Base-by-base conservation (phyloP, 192 early-diverging fungal genomes). In the Geranomyces variabilis region DNA sequence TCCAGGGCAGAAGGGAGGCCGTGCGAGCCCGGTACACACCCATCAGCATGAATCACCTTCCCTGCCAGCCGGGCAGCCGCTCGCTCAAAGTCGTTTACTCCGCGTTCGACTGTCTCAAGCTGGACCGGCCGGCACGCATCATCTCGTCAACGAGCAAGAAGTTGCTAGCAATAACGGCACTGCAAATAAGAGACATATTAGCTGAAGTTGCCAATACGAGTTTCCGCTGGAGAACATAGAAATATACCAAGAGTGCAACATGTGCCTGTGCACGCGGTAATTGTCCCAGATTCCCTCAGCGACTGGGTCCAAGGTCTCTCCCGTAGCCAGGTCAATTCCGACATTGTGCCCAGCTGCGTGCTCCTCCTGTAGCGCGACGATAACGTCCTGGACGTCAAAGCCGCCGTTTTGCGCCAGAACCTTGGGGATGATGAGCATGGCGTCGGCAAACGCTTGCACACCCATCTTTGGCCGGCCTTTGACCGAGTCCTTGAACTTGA, bases 121-220 rank as follows among this genome's bases (percentile, higher is more conserved):
- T 75, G 26, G 73, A 75, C 45, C 73, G 65, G 19, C 73, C 73
- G 13, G 73, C 73, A 19, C 73, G 55, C 94, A 99, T 94, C 84
- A 99, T 96, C 81, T 98, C 96, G 82, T 99, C 97, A 0, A 99
- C 96, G 26, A 98, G 84, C 67, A 99, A 84, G 76, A 99, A 88
- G 82, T 99, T 99, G 72, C 92, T 92, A 3, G 95, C 95, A 81
- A 99, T 97, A n/a, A 97, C 96, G 47, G 97, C 86, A 67, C 90
- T 89, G 43, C 19, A 24, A 46, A 46, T 53, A 9, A 33, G 31
- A 26, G 26, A 17, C 9, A 7, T 7, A 60, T 4, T 19, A 26
- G 17, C 51, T 26, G 58, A 60, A 7, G 58, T 60, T 7, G 5
- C 22, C 1, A 29, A 17, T 17, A 33, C 6, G 58, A 26, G 26